These are phyloP conservation scores for Selenicereus undatus DNA, from an alignment of 148 eudicot genomes.

Conservation along the genomic window DNA sequence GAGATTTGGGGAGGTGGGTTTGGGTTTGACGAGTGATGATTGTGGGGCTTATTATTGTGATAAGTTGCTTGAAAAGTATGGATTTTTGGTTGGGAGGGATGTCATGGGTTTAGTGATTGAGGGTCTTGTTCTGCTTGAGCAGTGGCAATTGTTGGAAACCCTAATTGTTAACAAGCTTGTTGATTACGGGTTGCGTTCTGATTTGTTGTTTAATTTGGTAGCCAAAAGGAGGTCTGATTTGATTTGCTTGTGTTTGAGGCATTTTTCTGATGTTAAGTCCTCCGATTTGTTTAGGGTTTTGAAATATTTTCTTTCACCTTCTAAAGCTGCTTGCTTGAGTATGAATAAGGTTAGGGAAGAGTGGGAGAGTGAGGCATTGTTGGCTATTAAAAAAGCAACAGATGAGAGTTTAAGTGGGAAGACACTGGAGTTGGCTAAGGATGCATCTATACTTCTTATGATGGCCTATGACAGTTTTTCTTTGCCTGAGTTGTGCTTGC, in stretches of 20 bases:
- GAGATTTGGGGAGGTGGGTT: conserved; percentile 26
- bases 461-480: conserved; percentile 69
- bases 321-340: conserved; percentile 35
- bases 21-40: conserved; percentile 4
- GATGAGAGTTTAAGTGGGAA: conserved; percentile 31
- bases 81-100: conserved; percentile 54
- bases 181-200: conserved; percentile 35
- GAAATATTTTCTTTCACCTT: conserved; percentile 54
- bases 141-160: conserved; percentile 52
- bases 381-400: conserved; percentile 40
- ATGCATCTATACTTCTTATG: conserved; percentile 70
- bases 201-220: conserved; percentile 44
- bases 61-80: conserved; percentile 44
- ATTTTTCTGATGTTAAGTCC: conserved; percentile 41
- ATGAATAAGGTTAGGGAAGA: conserved; percentile 57
- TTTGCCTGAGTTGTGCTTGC: conserved; percentile 62
- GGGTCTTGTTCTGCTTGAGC: conserved; percentile 44
- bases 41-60: conserved; percentile 25
- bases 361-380: conserved; percentile 67
- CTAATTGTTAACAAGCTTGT: conserved; percentile 49
- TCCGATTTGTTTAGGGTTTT: conserved; percentile 47
- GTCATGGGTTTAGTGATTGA: conserved; percentile 63
- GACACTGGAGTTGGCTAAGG: conserved; percentile 46
- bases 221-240: conserved; percentile 47
- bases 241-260: conserved; percentile 60